These are phyloP conservation scores for Cicer chorassanicum DNA, from an alignment of 306 rosid genomes.

Conservation along the genomic window DNA sequence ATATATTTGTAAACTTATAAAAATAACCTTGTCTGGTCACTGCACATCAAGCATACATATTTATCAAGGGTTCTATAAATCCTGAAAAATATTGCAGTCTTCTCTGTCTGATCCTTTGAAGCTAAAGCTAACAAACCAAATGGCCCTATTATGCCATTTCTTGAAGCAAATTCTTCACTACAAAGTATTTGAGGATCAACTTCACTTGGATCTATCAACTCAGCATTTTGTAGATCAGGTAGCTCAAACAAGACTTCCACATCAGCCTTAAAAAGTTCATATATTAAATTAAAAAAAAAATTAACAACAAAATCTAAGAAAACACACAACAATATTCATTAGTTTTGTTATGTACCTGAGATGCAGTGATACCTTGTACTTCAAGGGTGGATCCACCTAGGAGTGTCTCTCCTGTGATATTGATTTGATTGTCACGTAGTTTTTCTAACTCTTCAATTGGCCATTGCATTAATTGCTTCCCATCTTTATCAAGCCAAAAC, in stretches of 20 bases:
- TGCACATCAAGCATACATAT: constrained; percentile 17
- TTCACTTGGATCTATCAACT: constrained; percentile 45
- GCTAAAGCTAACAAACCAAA: constrained; percentile 30
- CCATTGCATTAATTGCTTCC: constrained; percentile 60
- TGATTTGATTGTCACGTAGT: constrained; percentile 47
- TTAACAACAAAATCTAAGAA: background rate
- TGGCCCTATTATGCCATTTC: constrained; percentile 25
- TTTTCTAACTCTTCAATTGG: constrained; percentile 59
- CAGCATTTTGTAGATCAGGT: constrained; percentile 45
- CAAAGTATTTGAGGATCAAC: constrained; percentile 54
- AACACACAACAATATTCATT: background rate
- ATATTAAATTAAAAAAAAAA: background rate
- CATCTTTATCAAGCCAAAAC: constrained; percentile 53
- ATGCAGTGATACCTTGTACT: constrained; percentile 58
- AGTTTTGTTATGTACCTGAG: constrained; percentile 53
- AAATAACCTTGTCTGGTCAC: constrained; percentile 15
- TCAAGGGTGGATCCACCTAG: constrained; percentile 43
- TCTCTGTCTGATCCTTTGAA: constrained; percentile 8
- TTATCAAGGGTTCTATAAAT: background rate
- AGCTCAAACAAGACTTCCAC: constrained; percentile 58
- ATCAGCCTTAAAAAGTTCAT: constrained; percentile 53
- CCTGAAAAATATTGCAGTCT: background rate
- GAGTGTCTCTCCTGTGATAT: constrained; percentile 40
- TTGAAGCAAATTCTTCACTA: constrained; percentile 4
- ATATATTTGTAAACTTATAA: too few species aligned